Percentiles rank a stretch among this genome's conserved stretches.
Conservation (phyloP, 495 filamentous ascomycete species). For the Aspergillus heteromorphus region DNA sequence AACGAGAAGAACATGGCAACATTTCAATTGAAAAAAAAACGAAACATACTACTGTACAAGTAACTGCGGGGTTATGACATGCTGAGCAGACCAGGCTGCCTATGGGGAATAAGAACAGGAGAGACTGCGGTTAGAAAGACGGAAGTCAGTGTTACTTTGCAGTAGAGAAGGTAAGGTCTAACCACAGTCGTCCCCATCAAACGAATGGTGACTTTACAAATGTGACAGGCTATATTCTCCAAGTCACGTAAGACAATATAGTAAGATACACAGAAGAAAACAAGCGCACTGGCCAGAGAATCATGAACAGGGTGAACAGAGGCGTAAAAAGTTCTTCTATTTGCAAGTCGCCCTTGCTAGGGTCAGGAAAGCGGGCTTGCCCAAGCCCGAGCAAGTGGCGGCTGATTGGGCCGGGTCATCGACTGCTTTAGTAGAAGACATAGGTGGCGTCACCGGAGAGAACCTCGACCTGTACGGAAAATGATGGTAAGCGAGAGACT, state of each 20-base stretch:
- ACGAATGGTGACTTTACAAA: conserved; percentile 16
- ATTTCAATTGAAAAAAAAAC: neutral
- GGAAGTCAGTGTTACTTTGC: conserved; percentile 19
- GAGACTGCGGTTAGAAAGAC: conserved; percentile 10
- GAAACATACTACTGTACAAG: conserved; percentile 1
- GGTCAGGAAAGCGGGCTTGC: neutral
- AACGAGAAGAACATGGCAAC: neutral
- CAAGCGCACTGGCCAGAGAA: conserved; percentile 12
- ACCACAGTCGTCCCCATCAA: conserved; percentile 18
- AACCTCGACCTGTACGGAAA: conserved; percentile 33
- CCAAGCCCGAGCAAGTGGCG: neutral
- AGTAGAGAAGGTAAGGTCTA: conserved; percentile 21
- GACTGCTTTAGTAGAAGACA: conserved; percentile 34
- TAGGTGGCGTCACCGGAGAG: conserved; percentile 43
- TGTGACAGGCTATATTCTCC: conserved; percentile 28
- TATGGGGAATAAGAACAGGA: neutral
- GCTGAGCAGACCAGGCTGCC: neutral
- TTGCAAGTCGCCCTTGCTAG: conserved; percentile 12
- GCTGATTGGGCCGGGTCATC: neutral
- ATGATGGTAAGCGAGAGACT: conserved; percentile 8
- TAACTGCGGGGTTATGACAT: neutral
- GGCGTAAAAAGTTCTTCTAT: conserved; percentile 16
- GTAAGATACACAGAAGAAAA: conserved; percentile 43
- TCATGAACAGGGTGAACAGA: conserved; percentile 13
- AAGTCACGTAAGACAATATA: conserved; percentile 31